Conservation (phyloP, 352 stramenopile genomes). For the Pythium myriotylum region DNA sequence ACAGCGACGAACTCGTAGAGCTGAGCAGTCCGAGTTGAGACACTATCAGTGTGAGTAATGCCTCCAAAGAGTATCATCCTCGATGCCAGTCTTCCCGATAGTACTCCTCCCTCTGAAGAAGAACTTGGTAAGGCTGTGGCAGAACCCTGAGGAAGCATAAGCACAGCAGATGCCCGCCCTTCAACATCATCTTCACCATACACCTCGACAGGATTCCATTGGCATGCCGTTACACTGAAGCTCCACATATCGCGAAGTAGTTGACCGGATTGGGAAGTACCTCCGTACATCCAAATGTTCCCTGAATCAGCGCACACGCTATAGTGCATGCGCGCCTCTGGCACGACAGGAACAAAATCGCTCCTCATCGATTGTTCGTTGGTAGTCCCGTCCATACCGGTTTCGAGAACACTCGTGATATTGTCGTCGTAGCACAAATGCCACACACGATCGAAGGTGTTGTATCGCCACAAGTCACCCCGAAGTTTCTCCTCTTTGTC, state of each 20-base stretch:
- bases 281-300: slow-evolving; percentile 84
- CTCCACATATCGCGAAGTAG: slow-evolving; percentile 77
- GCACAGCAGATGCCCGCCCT: slow-evolving; percentile 42
- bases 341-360: slow-evolving; percentile 54
- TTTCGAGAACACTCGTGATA: slow-evolving; percentile 35
- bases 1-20: slow-evolving; percentile 38
- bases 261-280: slow-evolving; percentile 44
- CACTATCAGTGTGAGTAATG: slow-evolving; percentile 31
- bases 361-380: slow-evolving; percentile 19
- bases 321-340: slow-evolving; percentile 60
- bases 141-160: slow-evolving; percentile 50
- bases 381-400: slow-evolving; percentile 6
- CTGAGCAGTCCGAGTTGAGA: slow-evolving; percentile 23
- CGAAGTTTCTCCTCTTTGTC: slow-evolving; percentile 80
- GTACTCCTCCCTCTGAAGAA: slow-evolving; percentile 24
- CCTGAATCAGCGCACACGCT: slow-evolving; percentile 78
- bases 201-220: slow-evolving; percentile 66
- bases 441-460: slow-evolving; percentile 88
- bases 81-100: slow-evolving; percentile 4
- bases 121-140: slow-evolving; percentile 50
- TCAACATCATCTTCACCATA: slow-evolving; percentile 44
- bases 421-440: slow-evolving; percentile 85
- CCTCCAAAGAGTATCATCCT: slow-evolving; percentile 56
- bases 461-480: slow-evolving; percentile 84
- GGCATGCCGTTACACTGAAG: slow-evolving; percentile 67